A percentile compares a stretch with the other conserved stretches of the same genome.
phyloP scores from a whole-genome alignment of 2,329 filamentous ascomycete genomes.

The Hypoxylon sp. region DNA sequence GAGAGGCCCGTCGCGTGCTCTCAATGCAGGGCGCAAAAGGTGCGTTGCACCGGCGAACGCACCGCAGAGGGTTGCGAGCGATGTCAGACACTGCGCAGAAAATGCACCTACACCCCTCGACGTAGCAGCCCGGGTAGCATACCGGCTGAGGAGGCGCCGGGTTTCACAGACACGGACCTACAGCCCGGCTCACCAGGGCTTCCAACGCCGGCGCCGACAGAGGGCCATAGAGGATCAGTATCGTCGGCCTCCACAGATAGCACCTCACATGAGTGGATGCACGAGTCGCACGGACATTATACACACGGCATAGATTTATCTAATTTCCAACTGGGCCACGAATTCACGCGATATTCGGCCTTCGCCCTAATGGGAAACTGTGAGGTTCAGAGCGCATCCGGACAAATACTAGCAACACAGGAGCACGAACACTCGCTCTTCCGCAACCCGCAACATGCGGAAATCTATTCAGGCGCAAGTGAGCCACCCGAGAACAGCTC shows the following conservation, averaged over 20 bases:
- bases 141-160: not conserved
- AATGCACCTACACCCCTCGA: slow-evolving; percentile 19
- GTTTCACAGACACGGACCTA: slow-evolving; percentile 3
- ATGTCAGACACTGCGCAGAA: slow-evolving; percentile 15
- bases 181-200: slow-evolving; percentile 8
- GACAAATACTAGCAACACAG: slow-evolving; percentile 8
- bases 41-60: slow-evolving; percentile 22
- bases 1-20: slow-evolving; percentile 17
- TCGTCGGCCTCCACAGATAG: slow-evolving; percentile 7
- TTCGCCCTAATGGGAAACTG: slow-evolving; percentile 1
- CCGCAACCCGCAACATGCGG: slow-evolving; percentile 11
- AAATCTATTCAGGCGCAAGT: not conserved
- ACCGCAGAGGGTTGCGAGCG: slow-evolving; percentile 20
- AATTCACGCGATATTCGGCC: slow-evolving; percentile 3
- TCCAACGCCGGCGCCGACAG: slow-evolving; percentile 24
- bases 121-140: slow-evolving; percentile 2
- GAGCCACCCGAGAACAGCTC: not conserved
- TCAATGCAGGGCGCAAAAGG: slow-evolving; percentile 29
- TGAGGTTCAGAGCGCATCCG: not conserved
- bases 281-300: slow-evolving; percentile 12
- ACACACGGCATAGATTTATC: slow-evolving; percentile 7
- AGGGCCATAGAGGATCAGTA: not conserved
- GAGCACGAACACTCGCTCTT: slow-evolving; percentile 12
- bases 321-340: slow-evolving; percentile 9
- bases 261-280: slow-evolving; percentile 3